Evolutionary conservation across 2,329 filamentous ascomycete species (phyloP), one percentile per base, ranked within the genome.

Genomic region (Diatrype stigma): DNA sequence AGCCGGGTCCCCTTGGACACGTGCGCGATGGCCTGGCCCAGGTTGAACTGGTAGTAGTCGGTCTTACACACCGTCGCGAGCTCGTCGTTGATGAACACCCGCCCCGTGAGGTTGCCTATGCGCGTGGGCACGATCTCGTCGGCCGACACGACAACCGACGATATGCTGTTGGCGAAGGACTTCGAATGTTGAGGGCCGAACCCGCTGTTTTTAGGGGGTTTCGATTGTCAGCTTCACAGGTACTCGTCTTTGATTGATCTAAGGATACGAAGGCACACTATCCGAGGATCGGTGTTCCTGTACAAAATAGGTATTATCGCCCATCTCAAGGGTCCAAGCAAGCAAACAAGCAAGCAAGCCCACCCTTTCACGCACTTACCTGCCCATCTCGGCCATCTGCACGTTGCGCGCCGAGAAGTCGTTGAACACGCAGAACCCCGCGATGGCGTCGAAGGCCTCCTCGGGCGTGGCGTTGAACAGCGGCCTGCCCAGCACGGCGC

Each of bases 111-210:
- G 7, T 46, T 42, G 47, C 52, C 6, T 16, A 61, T 46, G 7
- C 38, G 45, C n/a, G n/a, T n/a, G 22, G 56, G 55, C 23, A 60
- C 14, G 12, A 63, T 23, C 50, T 63, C 56, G 32, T 61, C 58
- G 11, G 59, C 60, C 3, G 56, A 60, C 26, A 61, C 56, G 7
- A 63, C 56, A 14, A 38, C 48, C 5, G 59, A 55, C 10, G 61
- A 63, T 4, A 63, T 60, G 46, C 57, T 59, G 50, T 62, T 63
- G 34, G 61, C 61, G 23, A 63, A 63, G 32, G 56, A 45, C 50
- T 63, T 63, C 56, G 56, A 60, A 44, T 61, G 56, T 35, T 63
- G 61, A 6, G 61, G 61, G 6, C 61, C 61, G 42, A 63, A 60
- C 6, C 59, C 60, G 40, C 60, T 62, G 40, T 4, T 12, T 23